Evolutionary conservation across 768 basidiomycete genomes (phyloP).

Genomic region (Russula ochroleuca): DNA sequence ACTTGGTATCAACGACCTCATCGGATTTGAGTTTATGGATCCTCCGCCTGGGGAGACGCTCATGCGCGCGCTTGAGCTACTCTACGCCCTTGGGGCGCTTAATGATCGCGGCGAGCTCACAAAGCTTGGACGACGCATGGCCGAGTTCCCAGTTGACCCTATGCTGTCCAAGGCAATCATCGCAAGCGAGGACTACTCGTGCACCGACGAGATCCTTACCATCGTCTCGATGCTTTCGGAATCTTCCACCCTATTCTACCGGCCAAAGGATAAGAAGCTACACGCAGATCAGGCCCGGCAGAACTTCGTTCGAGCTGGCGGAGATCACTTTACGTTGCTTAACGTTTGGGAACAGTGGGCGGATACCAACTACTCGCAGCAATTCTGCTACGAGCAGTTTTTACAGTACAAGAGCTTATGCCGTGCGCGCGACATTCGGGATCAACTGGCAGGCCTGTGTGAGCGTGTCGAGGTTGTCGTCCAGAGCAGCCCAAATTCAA

Average conservation of each 20-base stretch:
- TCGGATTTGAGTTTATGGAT: conserved; percentile 98
- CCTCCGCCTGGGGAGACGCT: conserved; percentile 97
- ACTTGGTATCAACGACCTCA: conserved; percentile 95
- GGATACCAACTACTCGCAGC: conserved; percentile 94
- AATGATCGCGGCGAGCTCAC: conserved; percentile 96
- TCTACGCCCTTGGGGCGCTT: conserved; percentile 93
- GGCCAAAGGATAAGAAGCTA: conserved; percentile 96
- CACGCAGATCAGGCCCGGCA: conserved; percentile 97
- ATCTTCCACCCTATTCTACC: conserved; percentile 90
- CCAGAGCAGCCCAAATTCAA: conserved; percentile 81
- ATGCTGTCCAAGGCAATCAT: conserved; percentile 97
- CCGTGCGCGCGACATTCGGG: conserved; percentile 92
- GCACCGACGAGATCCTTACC: conserved; percentile 96
- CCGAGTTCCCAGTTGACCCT: conserved; percentile 98
- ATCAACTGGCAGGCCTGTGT: conserved; percentile 91
- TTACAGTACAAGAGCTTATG: conserved; percentile 92
- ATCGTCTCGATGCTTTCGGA: conserved; percentile 98
- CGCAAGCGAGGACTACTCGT: conserved; percentile 87
- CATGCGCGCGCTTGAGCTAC: conserved; percentile 86
- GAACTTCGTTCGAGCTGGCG: conserved; percentile 93
- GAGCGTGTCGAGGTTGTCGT: conserved; percentile 96
- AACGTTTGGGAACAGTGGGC: conserved; percentile 99
- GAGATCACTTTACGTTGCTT: conserved; percentile 95
- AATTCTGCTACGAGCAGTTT: conserved; percentile 95
- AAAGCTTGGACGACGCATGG: conserved; percentile 96